Evolutionary conservation across 2,329 filamentous ascomycete genomes (phyloP).

Genomic region (Teratosphaeria nubilosa): DNA sequence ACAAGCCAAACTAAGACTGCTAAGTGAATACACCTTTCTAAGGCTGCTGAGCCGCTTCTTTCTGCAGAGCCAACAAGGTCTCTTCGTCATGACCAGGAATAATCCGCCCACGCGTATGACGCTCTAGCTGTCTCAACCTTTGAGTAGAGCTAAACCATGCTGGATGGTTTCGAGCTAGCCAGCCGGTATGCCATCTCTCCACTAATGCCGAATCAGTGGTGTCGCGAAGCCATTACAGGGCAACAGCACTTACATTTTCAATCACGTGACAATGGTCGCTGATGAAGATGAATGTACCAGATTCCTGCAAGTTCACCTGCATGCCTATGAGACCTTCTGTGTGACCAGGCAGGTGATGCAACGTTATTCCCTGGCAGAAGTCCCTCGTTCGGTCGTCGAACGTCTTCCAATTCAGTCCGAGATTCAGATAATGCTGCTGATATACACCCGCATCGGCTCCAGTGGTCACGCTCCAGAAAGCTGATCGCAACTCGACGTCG

Average conservation of each 20-base stretch:
- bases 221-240: neutral
- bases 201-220: conserved; percentile 11
- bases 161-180: conserved; percentile 27
- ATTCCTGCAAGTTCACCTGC: conserved; percentile 27
- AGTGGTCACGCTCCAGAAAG: conserved; percentile 27
- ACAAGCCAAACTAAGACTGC: neutral
- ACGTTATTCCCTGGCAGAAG: conserved; percentile 27
- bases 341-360: conserved; percentile 29
- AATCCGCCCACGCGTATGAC: conserved; percentile 21
- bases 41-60: conserved; percentile 10
- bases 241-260: conserved; percentile 19
- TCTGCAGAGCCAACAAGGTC: conserved; percentile 20
- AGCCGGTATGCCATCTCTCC: conserved; percentile 27
- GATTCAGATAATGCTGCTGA: conserved; percentile 25
- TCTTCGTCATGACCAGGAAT: conserved; percentile 28
- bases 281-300: conserved; percentile 26
- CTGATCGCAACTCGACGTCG: conserved; percentile 22
- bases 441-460: conserved; percentile 27
- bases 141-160: conserved; percentile 27
- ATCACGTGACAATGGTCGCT: conserved; percentile 28
- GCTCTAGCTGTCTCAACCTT: conserved; percentile 23
- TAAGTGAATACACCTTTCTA: conserved; percentile 19
- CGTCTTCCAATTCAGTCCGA: conserved; percentile 28
- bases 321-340: conserved; percentile 27
- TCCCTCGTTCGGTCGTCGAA: conserved; percentile 26